phyloP scores from a whole-genome alignment of 2,329 filamentous ascomycete genomes.

The Aspergillus sp. region DNA sequence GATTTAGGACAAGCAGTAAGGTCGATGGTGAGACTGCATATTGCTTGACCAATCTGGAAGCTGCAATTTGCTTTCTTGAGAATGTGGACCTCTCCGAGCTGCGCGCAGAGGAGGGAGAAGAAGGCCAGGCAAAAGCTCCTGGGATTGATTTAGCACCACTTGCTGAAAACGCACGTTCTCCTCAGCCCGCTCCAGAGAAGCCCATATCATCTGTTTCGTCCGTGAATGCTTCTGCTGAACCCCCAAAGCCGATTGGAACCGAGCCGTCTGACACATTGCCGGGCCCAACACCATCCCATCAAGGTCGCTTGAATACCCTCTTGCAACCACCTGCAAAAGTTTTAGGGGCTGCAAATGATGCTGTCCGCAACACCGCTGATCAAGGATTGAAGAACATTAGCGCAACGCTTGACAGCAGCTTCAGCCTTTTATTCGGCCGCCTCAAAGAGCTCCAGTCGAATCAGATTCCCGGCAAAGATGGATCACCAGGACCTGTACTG shows the following conservation, averaged over 20 bases:
- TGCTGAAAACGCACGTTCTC: constrained; percentile 27
- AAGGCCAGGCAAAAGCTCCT: constrained; percentile 62
- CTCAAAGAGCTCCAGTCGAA: constrained; percentile 66
- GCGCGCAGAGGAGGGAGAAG: constrained; percentile 72
- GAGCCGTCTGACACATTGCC: constrained; percentile 34
- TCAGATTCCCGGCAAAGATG: constrained; percentile 46
- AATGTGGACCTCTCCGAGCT: constrained; percentile 92
- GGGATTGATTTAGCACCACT: constrained; percentile 28
- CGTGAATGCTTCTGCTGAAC: constrained; percentile 30
- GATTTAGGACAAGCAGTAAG: constrained; percentile 81
- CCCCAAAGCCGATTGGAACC: constrained; percentile 28
- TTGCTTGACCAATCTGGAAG: constrained; percentile 93
- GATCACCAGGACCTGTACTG: constrained; percentile 50
- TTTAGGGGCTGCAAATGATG: constrained; percentile 78
- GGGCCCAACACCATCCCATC: constrained; percentile 52
- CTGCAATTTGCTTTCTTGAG: constrained; percentile 89
- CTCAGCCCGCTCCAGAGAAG: constrained; percentile 24
- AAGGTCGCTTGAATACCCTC: constrained; percentile 77
- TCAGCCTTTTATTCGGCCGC: constrained; percentile 88
- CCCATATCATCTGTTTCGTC: constrained; percentile 29
- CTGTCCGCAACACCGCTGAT: constrained; percentile 83
- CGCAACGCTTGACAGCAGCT: constrained; percentile 84
- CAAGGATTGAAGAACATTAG: constrained; percentile 91
- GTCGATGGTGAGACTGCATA: constrained; percentile 94
- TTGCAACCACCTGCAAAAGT: constrained; percentile 82